Percentiles rank a stretch among this genome's conserved stretches.
Evolutionary conservation across 768 basidiomycete genomes (phyloP).

Genomic region (Russula vinacea): DNA sequence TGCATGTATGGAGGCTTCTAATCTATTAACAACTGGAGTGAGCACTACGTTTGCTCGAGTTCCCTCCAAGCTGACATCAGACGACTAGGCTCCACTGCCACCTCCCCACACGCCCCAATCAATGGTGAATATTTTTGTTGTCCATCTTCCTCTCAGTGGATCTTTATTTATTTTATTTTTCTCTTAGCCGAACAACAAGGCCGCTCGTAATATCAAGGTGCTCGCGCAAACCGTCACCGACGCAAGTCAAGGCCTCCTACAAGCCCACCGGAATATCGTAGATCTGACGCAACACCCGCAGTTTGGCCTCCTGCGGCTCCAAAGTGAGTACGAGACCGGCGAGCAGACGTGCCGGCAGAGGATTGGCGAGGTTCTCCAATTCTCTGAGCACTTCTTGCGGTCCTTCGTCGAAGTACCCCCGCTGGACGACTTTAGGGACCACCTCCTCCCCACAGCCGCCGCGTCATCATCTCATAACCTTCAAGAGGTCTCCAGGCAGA

Average conservation of each 20-base stretch:
- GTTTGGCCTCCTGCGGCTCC: slow-evolving; percentile 10
- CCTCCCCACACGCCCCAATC: neutral
- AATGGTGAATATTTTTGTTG: neutral
- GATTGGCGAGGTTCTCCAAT: slow-evolving; percentile 13
- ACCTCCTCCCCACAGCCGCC: slow-evolving; percentile 14
- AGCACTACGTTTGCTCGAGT: no score
- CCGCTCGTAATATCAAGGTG: slow-evolving; percentile 13
- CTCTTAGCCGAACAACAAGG: slow-evolving; percentile 7
- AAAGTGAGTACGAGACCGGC: slow-evolving; percentile 14
- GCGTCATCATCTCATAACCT: neutral
- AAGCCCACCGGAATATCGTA: neutral
- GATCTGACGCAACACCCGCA: slow-evolving; percentile 10
- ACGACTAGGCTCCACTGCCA: neutral
- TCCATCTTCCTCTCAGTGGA: neutral
- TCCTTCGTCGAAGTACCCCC: slow-evolving; percentile 18
- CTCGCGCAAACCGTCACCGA: slow-evolving; percentile 9
- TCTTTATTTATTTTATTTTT: neutral
- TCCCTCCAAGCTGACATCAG: neutral
- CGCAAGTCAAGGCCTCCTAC: neutral
- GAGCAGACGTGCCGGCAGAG: slow-evolving; percentile 1
- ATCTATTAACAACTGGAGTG: neutral
- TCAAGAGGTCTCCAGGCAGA: neutral
- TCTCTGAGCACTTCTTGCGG: slow-evolving; percentile 12
- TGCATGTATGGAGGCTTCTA: slow-evolving; percentile 16
- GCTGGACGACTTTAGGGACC: slow-evolving; percentile 15